These are phyloP conservation scores for Neoascochyta sp. DNA, from an alignment of 2,329 filamentous ascomycete species.

Conservation along the genomic window DNA sequence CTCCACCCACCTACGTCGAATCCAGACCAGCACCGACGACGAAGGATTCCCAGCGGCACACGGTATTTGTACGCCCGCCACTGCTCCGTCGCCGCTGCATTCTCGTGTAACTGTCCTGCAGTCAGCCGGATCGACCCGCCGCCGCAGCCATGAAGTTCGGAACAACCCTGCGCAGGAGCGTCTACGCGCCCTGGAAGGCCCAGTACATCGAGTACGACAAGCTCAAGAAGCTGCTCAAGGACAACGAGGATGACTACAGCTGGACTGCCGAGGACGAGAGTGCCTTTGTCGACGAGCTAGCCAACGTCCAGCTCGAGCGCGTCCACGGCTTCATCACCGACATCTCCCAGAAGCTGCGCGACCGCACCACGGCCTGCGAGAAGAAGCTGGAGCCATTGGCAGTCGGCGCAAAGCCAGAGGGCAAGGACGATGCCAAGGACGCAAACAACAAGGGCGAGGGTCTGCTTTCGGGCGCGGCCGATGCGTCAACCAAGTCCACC, in stretches of 20 bases:
- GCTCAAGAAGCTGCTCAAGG: conserved; percentile 83
- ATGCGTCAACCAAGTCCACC: conserved; percentile 21
- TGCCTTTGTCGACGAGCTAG: conserved; percentile 87
- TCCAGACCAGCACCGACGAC: neutral
- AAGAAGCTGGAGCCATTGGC: conserved; percentile 59
- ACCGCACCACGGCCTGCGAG: conserved; percentile 70
- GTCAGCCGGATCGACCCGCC: neutral
- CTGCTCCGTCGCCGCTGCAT: conserved; percentile 3
- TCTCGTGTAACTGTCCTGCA: conserved; percentile 5
- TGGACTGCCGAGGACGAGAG: conserved; percentile 97
- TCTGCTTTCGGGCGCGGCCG: conserved; percentile 12
- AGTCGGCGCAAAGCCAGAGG: conserved; percentile 29
- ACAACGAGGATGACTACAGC: conserved; percentile 56
- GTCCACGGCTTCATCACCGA: conserved; percentile 84
- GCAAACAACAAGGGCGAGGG: conserved; percentile 6
- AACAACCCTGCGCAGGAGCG: conserved; percentile 73
- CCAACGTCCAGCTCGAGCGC: conserved; percentile 93
- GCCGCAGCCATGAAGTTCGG: conserved; percentile 78
- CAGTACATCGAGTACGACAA: conserved; percentile 95
- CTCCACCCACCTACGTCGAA: conserved; percentile 3
- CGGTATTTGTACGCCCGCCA: conserved; percentile 11
- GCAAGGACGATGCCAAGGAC: conserved; percentile 4
- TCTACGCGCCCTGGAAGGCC: conserved; percentile 85
- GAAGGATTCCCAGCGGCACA: conserved; percentile 4
- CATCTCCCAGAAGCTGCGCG: conserved; percentile 75